Conservation (phyloP, 352 stramenopile species). For the Pythium aristosporum region DNA sequence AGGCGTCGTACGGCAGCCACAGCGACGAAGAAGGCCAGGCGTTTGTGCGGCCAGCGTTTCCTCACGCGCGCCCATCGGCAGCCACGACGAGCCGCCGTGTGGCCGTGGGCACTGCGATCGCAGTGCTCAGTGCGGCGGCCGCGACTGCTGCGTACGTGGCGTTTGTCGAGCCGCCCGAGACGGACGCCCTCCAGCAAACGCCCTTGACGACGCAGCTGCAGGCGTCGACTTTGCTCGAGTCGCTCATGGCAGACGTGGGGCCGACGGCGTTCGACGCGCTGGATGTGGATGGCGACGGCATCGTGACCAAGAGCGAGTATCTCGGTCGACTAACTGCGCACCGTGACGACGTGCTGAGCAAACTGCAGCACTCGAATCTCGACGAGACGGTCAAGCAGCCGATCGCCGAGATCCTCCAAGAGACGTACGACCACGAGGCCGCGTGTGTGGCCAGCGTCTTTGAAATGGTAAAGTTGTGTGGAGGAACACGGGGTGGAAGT, state of each 20-base stretch:
- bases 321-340: slow-evolving; percentile 4
- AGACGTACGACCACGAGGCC: slow-evolving; percentile 16
- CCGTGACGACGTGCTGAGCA: slow-evolving; percentile 16
- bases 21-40: slow-evolving; percentile 21
- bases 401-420: slow-evolving; percentile 12
- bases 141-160: slow-evolving; percentile 16
- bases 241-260: background rate
- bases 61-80: background rate
- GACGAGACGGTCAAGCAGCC: slow-evolving; percentile 15
- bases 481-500: background rate
- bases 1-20: slow-evolving; percentile 22
- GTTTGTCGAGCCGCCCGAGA: background rate
- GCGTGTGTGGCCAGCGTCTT: slow-evolving; percentile 22
- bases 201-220: background rate
- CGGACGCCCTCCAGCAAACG: background rate
- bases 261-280: slow-evolving; percentile 14
- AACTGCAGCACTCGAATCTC: slow-evolving; percentile 21
- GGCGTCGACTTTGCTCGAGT: slow-evolving; percentile 3
- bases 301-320: slow-evolving; percentile 26
- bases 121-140: slow-evolving; percentile 6
- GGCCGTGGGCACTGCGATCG: slow-evolving; percentile 9
- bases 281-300: slow-evolving; percentile 18
- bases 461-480: background rate
- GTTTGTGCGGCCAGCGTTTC: slow-evolving; percentile 14
- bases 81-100: slow-evolving; percentile 4